Evolutionary conservation across 176 grass and related monocot genomes (phyloP), one percentile per base, ranked within the genome.

Genomic region (Hordeum marinum): DNA sequence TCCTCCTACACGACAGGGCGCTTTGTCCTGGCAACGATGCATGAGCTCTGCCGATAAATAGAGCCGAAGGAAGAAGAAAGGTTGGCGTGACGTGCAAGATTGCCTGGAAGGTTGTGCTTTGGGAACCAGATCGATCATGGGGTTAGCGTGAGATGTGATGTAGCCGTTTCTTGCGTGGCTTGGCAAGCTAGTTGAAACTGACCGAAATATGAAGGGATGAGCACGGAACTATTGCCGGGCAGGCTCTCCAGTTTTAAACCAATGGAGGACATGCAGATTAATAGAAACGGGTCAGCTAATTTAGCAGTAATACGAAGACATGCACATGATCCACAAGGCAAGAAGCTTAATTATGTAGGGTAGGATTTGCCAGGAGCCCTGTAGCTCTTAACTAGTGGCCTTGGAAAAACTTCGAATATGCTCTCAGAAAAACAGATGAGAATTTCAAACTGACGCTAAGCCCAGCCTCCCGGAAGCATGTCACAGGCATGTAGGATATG

Each of bases 131-230:
- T 42, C 72, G 45, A 43, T 42, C 72, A 66, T 65, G 77, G 5
- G 77, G 46, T 65, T 48, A 80, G 60, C 40, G 18, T 80, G 78
- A 39, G 23, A 7, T 80, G 13, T 57, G 3, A 21, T 21, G 18
- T 62, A 66, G 25, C 45, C 72, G 72, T 52, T 20, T 52, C 72
- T 52, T 75, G 72, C 8, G 72, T 54, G 18, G 72, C 45, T 8
- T 55, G 72, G 46, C 45, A 75, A 34, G 17, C 24, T 65, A 66
- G 42, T 79, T 42, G 45, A 80, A 26, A 80, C 60, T 80, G 63
- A 65, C 61, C 60, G 45, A 80, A 46, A 79, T 4, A 54, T 70
- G 65, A 60, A 25, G 27, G 42, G 18, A 81, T 34, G 15, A 40
- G 4, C 76, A 35, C n/a, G 8, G 31, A 68, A 23, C 54, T 21